phyloP scores from a whole-genome alignment of 2,329 filamentous ascomycete species.

The Nigrospora osmanthi region DNA sequence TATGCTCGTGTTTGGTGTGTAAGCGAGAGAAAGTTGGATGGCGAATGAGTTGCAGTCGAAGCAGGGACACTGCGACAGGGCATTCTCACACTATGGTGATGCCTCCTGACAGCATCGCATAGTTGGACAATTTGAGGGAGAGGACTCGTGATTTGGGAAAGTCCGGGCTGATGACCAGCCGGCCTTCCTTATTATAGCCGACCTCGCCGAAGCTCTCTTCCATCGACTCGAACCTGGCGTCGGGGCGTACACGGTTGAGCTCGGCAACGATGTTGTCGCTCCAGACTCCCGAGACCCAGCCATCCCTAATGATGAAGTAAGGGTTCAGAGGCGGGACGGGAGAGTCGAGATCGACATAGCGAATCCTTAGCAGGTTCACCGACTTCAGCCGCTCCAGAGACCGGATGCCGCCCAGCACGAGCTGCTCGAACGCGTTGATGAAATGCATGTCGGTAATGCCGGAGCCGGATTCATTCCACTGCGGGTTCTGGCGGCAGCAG shows the following conservation, averaged over 20 bases:
- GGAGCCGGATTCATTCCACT: slow-evolving; percentile 56
- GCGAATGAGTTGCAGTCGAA: background rate
- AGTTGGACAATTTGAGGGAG: slow-evolving; percentile 51
- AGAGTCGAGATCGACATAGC: slow-evolving; percentile 70
- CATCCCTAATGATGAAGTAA: slow-evolving; percentile 57
- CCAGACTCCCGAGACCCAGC: slow-evolving; percentile 63
- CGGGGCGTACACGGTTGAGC: slow-evolving; percentile 50
- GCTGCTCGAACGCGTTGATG: slow-evolving; percentile 61
- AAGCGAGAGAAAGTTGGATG: background rate
- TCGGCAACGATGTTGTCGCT: slow-evolving; percentile 58
- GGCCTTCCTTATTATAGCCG: slow-evolving; percentile 50
- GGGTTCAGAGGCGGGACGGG: slow-evolving; percentile 64
- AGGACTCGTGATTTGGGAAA: slow-evolving; percentile 42
- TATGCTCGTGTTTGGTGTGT: slow-evolving; percentile 2
- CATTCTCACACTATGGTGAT: slow-evolving; percentile 21
- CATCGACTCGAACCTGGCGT: slow-evolving; percentile 51
- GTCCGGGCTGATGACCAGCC: slow-evolving; percentile 48
- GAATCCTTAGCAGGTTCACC: slow-evolving; percentile 60
- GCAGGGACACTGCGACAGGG: background rate
- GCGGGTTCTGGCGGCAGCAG: slow-evolving; percentile 51
- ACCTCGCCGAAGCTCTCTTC: slow-evolving; percentile 57
- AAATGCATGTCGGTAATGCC: slow-evolving; percentile 67
- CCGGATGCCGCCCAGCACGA: slow-evolving; percentile 57
- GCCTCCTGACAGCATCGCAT: slow-evolving; percentile 38
- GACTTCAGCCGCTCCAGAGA: slow-evolving; percentile 49